A percentile compares a stretch with the other conserved stretches of the same genome.
Conservation (phyloP, 768 basidiomycete species). For the Gloeostereum incarnatum region DNA sequence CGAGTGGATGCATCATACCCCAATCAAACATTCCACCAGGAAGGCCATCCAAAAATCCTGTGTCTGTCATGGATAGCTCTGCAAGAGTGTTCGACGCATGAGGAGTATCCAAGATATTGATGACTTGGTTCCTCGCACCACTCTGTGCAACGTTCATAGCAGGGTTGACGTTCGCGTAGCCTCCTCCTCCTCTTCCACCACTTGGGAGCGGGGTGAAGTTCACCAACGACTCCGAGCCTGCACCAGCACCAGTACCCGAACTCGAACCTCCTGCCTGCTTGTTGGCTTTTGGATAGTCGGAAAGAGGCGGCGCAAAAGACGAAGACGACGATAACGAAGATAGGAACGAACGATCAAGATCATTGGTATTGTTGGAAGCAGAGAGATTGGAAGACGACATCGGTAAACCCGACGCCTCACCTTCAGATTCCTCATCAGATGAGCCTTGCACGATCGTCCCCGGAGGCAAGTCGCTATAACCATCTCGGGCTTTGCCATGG, state of each 20-base stretch:
- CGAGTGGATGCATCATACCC: conserved; percentile 35
- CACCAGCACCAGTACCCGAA: neutral
- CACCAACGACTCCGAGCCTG: conserved; percentile 33
- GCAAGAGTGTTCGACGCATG: conserved; percentile 46
- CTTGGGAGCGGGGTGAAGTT: conserved; percentile 40
- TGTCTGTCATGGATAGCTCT: conserved; percentile 59
- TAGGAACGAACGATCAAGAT: neutral
- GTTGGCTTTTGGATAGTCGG: conserved; percentile 12
- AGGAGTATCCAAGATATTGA: conserved; percentile 64
- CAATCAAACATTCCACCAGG: conserved; percentile 85
- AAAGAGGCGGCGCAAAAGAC: conserved; percentile 24
- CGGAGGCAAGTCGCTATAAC: conserved; percentile 43
- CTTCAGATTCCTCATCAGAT: conserved; percentile 38
- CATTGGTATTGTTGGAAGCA: neutral
- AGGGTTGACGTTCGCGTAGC: conserved; percentile 62
- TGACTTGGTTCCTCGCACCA: conserved; percentile 49
- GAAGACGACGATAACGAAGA: conserved; percentile 20
- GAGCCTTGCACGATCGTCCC: conserved; percentile 43
- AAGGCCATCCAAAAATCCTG: conserved; percentile 66
- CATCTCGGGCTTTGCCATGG: conserved; percentile 31
- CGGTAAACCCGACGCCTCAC: conserved; percentile 26
- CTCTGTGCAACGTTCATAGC: conserved; percentile 49
- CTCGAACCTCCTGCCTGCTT: neutral
- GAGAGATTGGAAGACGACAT: conserved; percentile 3
- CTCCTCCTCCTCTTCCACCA: conserved; percentile 22